phyloP scores from a whole-genome alignment of 129 eudicot genomes.

The Smallanthus sonchifolius region DNA sequence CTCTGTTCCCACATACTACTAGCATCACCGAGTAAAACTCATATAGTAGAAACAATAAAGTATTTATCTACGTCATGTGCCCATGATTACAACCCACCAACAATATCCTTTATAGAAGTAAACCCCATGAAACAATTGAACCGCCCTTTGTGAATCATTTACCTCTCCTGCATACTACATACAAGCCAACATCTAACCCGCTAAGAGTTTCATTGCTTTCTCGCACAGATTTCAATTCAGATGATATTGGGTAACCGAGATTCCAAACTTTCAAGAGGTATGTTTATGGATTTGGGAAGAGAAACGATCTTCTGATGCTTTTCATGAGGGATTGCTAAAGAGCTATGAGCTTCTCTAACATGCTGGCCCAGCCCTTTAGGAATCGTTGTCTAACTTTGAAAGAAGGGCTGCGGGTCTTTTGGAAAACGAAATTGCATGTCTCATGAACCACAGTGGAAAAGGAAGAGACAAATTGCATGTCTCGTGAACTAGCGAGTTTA shows the following conservation, averaged over 20 bases:
- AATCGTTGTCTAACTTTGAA: too few species aligned
- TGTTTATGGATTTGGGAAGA: constrained; percentile 74
- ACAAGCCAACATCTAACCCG: constrained; percentile 40
- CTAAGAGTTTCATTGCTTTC: constrained; percentile 15
- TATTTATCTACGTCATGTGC: constrained; percentile 58
- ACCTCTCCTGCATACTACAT: constrained; percentile 91
- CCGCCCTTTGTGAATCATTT: constrained; percentile 94
- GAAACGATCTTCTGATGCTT: constrained; percentile 75
- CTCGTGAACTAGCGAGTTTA: too few species aligned
- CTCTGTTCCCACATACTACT: too few species aligned
- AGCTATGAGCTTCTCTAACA: too few species aligned
- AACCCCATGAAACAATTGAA: constrained; percentile 71
- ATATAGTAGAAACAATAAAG: too few species aligned
- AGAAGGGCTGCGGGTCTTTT: too few species aligned
- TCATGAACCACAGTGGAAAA: too few species aligned
- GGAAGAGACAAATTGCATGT: too few species aligned
- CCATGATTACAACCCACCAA: constrained; percentile 91
- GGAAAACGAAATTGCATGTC: too few species aligned
- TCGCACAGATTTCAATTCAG: constrained; percentile 40
- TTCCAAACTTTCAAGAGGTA: constrained; percentile 71
- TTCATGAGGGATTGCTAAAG: too few species aligned
- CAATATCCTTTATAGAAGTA: constrained; percentile 70
- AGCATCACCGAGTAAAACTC: too few species aligned
- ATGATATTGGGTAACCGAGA: constrained; percentile 50
- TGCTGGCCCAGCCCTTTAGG: too few species aligned